These are phyloP conservation scores for Amanita pallidorosea DNA, from an alignment of 768 basidiomycete species.

Conservation along the genomic window DNA sequence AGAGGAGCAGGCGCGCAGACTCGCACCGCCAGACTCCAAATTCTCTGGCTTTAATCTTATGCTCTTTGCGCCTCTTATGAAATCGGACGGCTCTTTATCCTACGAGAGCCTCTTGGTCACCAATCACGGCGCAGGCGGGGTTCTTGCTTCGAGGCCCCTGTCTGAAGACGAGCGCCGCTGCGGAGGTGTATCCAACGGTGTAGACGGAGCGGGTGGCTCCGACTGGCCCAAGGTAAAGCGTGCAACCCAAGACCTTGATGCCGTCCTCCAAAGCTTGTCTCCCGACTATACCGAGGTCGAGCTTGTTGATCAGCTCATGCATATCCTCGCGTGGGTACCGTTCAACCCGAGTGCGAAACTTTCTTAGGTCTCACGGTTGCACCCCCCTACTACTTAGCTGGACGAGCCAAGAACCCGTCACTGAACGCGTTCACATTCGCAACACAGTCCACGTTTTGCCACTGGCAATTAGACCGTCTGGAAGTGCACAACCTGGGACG, in stretches of 20 bases:
- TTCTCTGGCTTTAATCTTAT: constrained; percentile 81
- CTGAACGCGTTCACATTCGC: constrained; percentile 41
- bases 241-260: constrained; percentile 38
- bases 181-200: constrained; percentile 66
- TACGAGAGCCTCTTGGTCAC: constrained; percentile 53
- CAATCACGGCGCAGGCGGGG: constrained; percentile 62
- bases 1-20: constrained; percentile 34
- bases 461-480: constrained; percentile 24
- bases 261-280: constrained; percentile 27
- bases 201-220: constrained; percentile 49
- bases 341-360: constrained; percentile 7
- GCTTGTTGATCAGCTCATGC: constrained; percentile 50
- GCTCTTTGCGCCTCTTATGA: constrained; percentile 39
- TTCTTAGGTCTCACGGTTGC: constrained; percentile 5
- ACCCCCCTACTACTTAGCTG: constrained; percentile 35
- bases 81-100: constrained; percentile 19
- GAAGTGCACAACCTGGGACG: constrained; percentile 10
- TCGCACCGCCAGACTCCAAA: constrained; percentile 34
- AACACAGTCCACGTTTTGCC: constrained; percentile 58
- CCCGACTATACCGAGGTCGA: constrained; percentile 33
- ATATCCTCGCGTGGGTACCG: constrained; percentile 55
- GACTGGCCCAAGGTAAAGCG: constrained; percentile 69
- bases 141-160: constrained; percentile 43
- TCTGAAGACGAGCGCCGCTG: constrained; percentile 33
- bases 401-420: constrained; percentile 32